Conservation (phyloP, 306 rosid species). For the Betula pendula region DNA sequence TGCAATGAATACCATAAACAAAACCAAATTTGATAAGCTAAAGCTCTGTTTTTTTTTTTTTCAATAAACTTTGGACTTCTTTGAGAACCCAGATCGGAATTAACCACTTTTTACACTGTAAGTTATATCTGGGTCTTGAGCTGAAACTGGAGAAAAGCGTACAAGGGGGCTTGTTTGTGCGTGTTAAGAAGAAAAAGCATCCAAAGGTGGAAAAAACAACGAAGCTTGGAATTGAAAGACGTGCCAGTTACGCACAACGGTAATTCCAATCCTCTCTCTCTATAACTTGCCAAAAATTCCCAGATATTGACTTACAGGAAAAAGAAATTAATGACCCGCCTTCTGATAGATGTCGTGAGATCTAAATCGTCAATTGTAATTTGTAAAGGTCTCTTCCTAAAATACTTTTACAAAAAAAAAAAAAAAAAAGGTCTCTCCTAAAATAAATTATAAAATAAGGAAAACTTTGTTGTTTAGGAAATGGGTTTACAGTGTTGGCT, state of each 20-base stretch:
- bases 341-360: not conserved
- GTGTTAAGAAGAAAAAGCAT: conserved; percentile 22
- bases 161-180: not conserved
- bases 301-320: not conserved
- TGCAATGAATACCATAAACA: conserved; percentile 2
- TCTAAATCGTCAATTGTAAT: not conserved
- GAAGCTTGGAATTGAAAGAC: conserved; percentile 2
- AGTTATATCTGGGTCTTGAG: conserved; percentile 24
- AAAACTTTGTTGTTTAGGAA: not conserved
- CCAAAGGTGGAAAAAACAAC: conserved; percentile 6
- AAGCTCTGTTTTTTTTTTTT: not conserved
- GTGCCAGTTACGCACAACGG: conserved; percentile 38
- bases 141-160: conserved; percentile 28
- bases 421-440: too few relatives aligned
- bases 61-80: not conserved
- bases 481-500: not conserved
- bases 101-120: conserved; percentile 19
- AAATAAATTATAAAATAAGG: too few relatives aligned
- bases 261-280: conserved; percentile 21
- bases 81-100: conserved; percentile 39
- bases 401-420: too few relatives aligned
- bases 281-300: not conserved
- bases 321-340: not conserved
- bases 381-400: not conserved
- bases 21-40: not conserved